Evolutionary conservation across 768 basidiomycete genomes (phyloP).

Genomic region (Podaxis rugospora): DNA sequence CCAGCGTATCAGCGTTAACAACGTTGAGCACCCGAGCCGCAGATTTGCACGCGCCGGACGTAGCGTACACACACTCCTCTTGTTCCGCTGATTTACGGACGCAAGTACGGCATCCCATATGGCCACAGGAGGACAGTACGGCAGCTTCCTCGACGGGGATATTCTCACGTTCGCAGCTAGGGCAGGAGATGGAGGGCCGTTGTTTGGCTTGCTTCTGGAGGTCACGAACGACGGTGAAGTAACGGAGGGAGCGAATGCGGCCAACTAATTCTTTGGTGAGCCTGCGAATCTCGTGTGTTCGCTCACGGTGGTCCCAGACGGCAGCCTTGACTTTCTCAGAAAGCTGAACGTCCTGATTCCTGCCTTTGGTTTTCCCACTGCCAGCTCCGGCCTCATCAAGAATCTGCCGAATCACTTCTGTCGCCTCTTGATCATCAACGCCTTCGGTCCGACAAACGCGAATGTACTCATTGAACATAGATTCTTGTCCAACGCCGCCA

Average conservation of each 20-base stretch:
- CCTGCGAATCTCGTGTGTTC: conserved; percentile 80
- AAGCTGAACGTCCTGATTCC: conserved; percentile 52
- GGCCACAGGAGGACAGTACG: conserved; percentile 89
- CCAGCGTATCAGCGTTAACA: conserved; percentile 73
- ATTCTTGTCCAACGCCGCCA: conserved; percentile 59
- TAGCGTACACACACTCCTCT: conserved; percentile 78
- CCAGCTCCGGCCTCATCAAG: conserved; percentile 58
- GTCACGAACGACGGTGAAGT: conserved; percentile 88
- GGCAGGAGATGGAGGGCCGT: conserved; percentile 58
- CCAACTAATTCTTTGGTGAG: conserved; percentile 87
- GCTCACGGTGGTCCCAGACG: conserved; percentile 81
- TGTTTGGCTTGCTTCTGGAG: conserved; percentile 70
- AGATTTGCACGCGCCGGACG: conserved; percentile 67
- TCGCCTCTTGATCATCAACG: conserved; percentile 77
- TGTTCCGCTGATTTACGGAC: conserved; percentile 68
- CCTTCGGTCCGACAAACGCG: conserved; percentile 65
- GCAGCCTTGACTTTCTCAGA: conserved; percentile 54
- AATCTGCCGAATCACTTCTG: conserved; percentile 51
- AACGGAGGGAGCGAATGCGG: conserved; percentile 84
- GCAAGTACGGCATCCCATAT: conserved; percentile 77
- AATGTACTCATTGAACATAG: conserved; percentile 76
- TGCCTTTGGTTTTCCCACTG: conserved; percentile 41
- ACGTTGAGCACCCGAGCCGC: conserved; percentile 80
- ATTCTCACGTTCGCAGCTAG: conserved; percentile 49
- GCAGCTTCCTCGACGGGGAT: conserved; percentile 68